Evolutionary conservation across 2,329 filamentous ascomycete genomes (phyloP).

Genomic region (Calonectria hawksworthii): DNA sequence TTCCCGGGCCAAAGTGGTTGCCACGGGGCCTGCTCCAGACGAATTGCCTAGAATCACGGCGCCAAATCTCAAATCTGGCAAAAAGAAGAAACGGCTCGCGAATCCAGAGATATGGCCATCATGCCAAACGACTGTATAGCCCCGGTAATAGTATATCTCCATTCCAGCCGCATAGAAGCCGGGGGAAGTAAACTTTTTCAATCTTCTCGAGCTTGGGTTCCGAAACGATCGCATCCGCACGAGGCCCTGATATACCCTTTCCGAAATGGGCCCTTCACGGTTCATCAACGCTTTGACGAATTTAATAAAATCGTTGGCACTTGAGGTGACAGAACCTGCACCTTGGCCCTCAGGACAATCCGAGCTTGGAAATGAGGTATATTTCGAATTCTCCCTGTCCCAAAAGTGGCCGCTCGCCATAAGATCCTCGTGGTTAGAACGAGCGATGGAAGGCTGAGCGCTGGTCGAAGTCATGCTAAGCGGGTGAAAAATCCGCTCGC

Average conservation of each 20-base stretch:
- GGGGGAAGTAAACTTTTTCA: slow-evolving; percentile 26
- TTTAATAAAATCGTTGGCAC: slow-evolving; percentile 47
- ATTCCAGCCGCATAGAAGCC: slow-evolving; percentile 40
- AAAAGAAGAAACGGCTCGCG: slow-evolving; percentile 43
- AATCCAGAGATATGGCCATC: slow-evolving; percentile 45
- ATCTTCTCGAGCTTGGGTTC: slow-evolving; percentile 24
- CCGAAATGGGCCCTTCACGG: slow-evolving; percentile 38
- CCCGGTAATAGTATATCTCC: slow-evolving; percentile 41
- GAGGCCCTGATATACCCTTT: slow-evolving; percentile 42
- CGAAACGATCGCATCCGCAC: slow-evolving; percentile 34
- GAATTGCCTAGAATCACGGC: slow-evolving; percentile 45
- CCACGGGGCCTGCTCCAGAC: slow-evolving; percentile 28
- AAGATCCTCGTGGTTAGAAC: slow-evolving; percentile 30
- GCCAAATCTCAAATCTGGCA: slow-evolving; percentile 45
- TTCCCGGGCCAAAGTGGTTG: slow-evolving; percentile 33
- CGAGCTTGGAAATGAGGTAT: slow-evolving; percentile 1
- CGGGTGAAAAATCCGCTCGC: slow-evolving; percentile 40
- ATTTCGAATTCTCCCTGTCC: slow-evolving; percentile 11
- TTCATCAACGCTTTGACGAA: slow-evolving; percentile 47
- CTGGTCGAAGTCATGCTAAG: slow-evolving; percentile 45
- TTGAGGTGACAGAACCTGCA: slow-evolving; percentile 47
- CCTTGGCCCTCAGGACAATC: slow-evolving; percentile 47
- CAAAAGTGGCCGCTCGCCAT: slow-evolving; percentile 31
- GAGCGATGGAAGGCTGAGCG: slow-evolving; percentile 38
- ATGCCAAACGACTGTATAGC: slow-evolving; percentile 42